Conservation (phyloP, 2,329 filamentous ascomycete genomes). For the Cercospora nicotianae region DNA sequence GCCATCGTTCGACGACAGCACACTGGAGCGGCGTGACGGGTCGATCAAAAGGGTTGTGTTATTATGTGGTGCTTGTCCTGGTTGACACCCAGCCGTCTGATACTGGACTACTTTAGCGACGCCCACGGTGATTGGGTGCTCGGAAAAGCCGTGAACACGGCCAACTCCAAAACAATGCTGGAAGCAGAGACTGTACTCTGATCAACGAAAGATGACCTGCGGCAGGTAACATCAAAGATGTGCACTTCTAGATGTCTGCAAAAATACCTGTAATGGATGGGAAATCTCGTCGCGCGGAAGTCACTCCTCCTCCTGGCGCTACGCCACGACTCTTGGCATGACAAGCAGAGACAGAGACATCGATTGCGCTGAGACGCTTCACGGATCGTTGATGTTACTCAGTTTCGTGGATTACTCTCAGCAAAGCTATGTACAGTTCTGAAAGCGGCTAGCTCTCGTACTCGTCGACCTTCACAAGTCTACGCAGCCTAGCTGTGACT, state of each 20-base stretch:
- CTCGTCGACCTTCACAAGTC: slow-evolving; percentile 2
- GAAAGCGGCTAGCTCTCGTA: slow-evolving; percentile 11
- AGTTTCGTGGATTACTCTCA: slow-evolving; percentile 7
- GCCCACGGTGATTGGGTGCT: neutral
- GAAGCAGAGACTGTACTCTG: neutral
- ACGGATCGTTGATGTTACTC: neutral
- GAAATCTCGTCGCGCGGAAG: neutral
- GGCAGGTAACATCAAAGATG: neutral
- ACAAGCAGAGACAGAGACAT: neutral
- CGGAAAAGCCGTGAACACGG: neutral
- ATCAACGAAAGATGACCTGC: neutral
- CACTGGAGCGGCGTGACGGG: neutral
- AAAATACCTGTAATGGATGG: neutral
- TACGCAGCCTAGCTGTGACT: slow-evolving; percentile 9
- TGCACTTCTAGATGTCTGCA: neutral
- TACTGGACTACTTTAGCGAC: neutral
- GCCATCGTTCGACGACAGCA: slow-evolving; percentile 9
- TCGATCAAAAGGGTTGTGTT: neutral
- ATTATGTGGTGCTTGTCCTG: neutral
- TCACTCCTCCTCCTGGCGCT: neutral
- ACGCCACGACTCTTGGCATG: neutral
- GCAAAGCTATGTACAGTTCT: slow-evolving; percentile 22
- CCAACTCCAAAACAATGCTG: neutral
- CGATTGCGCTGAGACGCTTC: neutral
- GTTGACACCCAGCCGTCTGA: neutral